These are phyloP conservation scores for Austroboletus niveus DNA, from an alignment of 1,284 basidiomycete species.

Conservation along the genomic window DNA sequence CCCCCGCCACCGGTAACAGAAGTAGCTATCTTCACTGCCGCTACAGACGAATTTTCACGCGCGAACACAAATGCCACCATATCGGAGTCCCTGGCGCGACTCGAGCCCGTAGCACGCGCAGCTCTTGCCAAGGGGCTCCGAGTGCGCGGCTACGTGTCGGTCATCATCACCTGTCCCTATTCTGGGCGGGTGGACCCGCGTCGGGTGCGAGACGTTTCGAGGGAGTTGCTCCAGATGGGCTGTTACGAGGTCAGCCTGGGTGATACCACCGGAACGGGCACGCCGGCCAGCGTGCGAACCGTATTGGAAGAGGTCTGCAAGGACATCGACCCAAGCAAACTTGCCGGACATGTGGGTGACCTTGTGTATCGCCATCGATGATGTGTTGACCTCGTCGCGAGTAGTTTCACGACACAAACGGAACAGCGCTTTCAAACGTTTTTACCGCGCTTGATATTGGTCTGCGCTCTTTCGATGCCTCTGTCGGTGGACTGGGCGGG, in stretches of 20 bases:
- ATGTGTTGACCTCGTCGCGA: conserved; percentile 1
- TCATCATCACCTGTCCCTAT: conserved; percentile 85
- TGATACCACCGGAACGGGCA: conserved; percentile 89
- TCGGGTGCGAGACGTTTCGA: conserved; percentile 69
- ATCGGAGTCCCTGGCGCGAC: conserved; percentile 66
- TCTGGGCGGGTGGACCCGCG: conserved; percentile 72
- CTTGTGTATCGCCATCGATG: neutral
- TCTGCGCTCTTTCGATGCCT: conserved; percentile 69
- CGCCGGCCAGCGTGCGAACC: conserved; percentile 62
- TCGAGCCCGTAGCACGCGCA: conserved; percentile 60
- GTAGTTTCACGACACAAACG: conserved; percentile 92
- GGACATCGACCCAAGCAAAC: conserved; percentile 55
- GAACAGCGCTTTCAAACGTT: conserved; percentile 76
- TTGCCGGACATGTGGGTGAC: conserved; percentile 72
- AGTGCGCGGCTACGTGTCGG: conserved; percentile 87
- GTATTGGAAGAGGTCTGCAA: conserved; percentile 73
- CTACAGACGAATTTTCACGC: conserved; percentile 82
- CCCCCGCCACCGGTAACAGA: conserved; percentile 67
- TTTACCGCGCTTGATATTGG: conserved; percentile 62
- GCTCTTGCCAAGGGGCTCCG: conserved; percentile 65
- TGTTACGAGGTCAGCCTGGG: conserved; percentile 93
- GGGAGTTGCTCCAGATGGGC: conserved; percentile 81
- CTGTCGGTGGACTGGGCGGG: conserved; percentile 87
- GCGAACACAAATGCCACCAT: conserved; percentile 86
- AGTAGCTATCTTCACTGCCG: conserved; percentile 87